Percentiles rank a stretch among this genome's conserved stretches.
Evolutionary conservation across 345 rosid species (phyloP).

Genomic region (Combretum micranthum): DNA sequence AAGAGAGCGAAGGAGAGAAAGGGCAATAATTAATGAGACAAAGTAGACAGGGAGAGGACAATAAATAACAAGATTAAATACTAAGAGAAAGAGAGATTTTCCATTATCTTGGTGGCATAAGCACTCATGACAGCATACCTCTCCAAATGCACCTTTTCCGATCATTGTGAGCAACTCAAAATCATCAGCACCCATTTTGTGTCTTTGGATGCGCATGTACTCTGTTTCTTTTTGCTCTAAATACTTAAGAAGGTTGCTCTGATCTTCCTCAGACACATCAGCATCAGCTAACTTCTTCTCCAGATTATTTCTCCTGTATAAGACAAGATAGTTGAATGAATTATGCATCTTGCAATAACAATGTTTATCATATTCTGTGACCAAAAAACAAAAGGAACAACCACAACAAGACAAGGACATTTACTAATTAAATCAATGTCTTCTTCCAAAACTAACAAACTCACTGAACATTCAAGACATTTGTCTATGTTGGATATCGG

Average conservation of each 20-base stretch:
- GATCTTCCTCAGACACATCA: constrained; percentile 96
- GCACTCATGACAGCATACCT: constrained; percentile 5
- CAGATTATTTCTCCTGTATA: constrained; percentile 50
- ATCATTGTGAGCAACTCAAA: constrained; percentile 41
- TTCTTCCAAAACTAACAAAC: too few relatives aligned
- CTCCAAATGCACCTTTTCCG: constrained; percentile 24
- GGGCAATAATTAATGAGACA: too few relatives aligned
- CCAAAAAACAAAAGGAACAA: too few relatives aligned
- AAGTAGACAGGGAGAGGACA: not conserved
- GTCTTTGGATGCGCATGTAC: constrained; percentile 94
- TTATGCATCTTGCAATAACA: not conserved
- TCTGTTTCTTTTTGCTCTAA: constrained; percentile 94
- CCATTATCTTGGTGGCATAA: not conserved
- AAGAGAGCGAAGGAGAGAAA: not conserved
- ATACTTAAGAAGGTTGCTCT: constrained; percentile 76
- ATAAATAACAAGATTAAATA: not conserved
- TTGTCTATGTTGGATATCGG: too few relatives aligned
- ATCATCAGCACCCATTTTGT: constrained; percentile 92
- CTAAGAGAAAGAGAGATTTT: not conserved
- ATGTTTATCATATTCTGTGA: too few relatives aligned
- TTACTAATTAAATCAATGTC: too few relatives aligned
- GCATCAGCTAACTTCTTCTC: constrained; percentile 95
- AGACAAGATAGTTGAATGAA: not conserved
- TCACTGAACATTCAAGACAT: too few relatives aligned
- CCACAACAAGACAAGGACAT: too few relatives aligned